Base-by-base conservation (phyloP, 768 basidiomycete genomes). In the Trametes maxima region DNA sequence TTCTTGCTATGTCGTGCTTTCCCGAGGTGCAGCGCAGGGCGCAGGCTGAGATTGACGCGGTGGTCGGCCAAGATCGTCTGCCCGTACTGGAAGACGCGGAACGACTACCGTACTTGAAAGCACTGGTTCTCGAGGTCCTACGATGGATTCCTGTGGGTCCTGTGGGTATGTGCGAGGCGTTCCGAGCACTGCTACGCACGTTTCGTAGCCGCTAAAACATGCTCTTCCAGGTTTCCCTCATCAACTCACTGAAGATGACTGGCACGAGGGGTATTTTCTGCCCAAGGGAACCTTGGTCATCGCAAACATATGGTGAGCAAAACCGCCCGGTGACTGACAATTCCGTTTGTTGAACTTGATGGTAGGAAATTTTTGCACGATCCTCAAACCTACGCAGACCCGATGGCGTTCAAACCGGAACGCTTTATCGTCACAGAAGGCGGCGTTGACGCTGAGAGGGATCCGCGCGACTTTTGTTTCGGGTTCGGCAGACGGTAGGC, bases 71-170 rank as follows among this genome's bases (percentile, higher is more conserved):
- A 1, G 69, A 65, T 22, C 67, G 75, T 22, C 74, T 90, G 35
- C 90, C 90, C 1, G 76, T 73, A 0, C 78, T 67, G 17, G 58
- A 56, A 0, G 71, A 72, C 28, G 48, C 58, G 11, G 64, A 64
- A 5, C 25, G 22, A 19, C 58, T 70, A 12, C 67, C 67, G 4
- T 70, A 68, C 58, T 24, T 69, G 16, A 61, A 59, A 65, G 64
- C 73, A 48, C 13, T 78, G 56, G 52, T 36, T 55, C 47, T 71
- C 5, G 77, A 78, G 64, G 69, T 73, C 0, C 36, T 72, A 22
- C 72, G 77, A 0, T 78, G 77, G 77, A 69, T 69, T 28, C 77
- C 75, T 2, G 68, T 73, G 0, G 68, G 65, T 33, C 77, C 77
- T 0, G 54, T 78, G 12, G 70, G 76, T 75, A 10, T 42, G n/a